These are phyloP conservation scores for Dendrobium huoshanense DNA, from an alignment of 106 monocot genomes.

Conservation along the genomic window DNA sequence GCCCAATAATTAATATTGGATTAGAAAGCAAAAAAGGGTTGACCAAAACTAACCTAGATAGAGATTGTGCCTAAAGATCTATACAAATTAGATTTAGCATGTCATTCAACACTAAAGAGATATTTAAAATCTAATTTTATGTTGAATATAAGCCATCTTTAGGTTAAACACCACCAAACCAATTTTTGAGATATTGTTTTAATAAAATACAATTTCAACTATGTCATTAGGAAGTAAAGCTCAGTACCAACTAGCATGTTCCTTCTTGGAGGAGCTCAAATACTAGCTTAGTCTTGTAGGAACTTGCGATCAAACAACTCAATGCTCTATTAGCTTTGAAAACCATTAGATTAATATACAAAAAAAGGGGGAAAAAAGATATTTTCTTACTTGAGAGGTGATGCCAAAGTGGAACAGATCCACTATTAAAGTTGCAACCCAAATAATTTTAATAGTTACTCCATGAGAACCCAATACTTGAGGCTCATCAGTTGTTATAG, in stretches of 20 bases:
- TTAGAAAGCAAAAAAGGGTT: too few species aligned
- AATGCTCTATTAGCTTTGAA: too few species aligned
- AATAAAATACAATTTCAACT: too few species aligned
- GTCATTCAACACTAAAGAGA: too few species aligned
- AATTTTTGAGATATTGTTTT: too few species aligned
- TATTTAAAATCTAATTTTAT: too few species aligned
- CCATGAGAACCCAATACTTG: conserved; percentile 24
- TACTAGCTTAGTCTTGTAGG: conserved; percentile 41
- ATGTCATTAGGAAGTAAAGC: not conserved
- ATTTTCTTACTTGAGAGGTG: conserved; percentile 28
- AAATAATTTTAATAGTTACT: conserved; percentile 12
- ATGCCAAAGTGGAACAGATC: conserved; percentile 42
- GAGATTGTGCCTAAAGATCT: too few species aligned
- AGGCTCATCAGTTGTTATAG: not conserved
- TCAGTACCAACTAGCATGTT: conserved; percentile 50
- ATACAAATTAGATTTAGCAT: too few species aligned
- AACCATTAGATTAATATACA: not conserved
- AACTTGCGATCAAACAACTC: conserved; percentile 18
- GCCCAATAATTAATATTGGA: too few species aligned
- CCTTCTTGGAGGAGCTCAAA: conserved; percentile 51
- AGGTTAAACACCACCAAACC: too few species aligned
- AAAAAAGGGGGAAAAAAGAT: not conserved
- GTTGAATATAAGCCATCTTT: too few species aligned
- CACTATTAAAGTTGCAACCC: conserved; percentile 35
- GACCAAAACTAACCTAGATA: too few species aligned